Percentiles rank a stretch among this genome's conserved stretches.
Evolutionary conservation across 2,329 filamentous ascomycete genomes (phyloP).

Genomic region (Escovopsis sp.): DNA sequence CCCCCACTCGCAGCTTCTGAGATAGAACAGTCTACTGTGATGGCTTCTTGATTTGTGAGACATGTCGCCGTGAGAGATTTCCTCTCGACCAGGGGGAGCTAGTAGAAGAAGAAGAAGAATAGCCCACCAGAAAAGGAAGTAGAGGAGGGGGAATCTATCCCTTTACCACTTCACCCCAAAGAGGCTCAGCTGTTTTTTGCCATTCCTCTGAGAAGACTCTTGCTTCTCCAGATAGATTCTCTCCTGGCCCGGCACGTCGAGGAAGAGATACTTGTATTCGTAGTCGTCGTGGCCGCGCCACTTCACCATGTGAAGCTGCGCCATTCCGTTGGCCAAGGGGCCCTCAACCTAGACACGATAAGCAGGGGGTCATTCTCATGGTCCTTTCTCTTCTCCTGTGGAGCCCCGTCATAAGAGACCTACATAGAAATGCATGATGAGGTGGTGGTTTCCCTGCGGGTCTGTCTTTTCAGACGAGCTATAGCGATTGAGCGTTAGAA

Average conservation of each 20-base stretch:
- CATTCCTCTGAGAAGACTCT: conserved; percentile 24
- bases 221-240: conserved; percentile 51
- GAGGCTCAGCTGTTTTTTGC: conserved; percentile 33
- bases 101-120: no score
- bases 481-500: no score
- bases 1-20: no score
- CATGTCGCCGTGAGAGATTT: no score
- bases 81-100: no score
- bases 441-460: conserved; percentile 58
- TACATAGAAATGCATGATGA: conserved; percentile 75
- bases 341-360: conserved; percentile 49
- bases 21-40: no score
- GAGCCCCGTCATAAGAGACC: no score
- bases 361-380: background rate
- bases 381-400: no score
- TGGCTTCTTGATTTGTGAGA: no score
- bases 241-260: conserved; percentile 62
- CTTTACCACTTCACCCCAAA: conserved; percentile 46
- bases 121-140: no score
- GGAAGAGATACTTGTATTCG: conserved; percentile 62
- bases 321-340: conserved; percentile 55
- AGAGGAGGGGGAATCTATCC: background rate
- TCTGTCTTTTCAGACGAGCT: conserved; percentile 58
- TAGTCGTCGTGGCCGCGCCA: conserved; percentile 48
- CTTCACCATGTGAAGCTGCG: conserved; percentile 64